Base-by-base conservation (phyloP, 768 basidiomycete species). In the Pisolithus microcarpus region DNA sequence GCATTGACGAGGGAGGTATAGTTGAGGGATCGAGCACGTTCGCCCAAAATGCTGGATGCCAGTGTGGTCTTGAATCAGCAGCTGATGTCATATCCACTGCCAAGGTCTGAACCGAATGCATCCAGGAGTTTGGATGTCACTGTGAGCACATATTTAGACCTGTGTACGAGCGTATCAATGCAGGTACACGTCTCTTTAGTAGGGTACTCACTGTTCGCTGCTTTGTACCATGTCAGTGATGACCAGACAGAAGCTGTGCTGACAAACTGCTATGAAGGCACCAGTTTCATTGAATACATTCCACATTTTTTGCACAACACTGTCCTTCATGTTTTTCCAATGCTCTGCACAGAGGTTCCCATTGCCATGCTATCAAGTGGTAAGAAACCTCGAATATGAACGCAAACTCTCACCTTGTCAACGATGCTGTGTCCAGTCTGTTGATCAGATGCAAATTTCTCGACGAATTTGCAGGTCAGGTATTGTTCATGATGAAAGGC, bases 161-260 rank as follows among this genome's bases (percentile, higher is more conserved):
- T 63, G 9, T 31, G 30, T 31, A 31, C 8, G 30, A 31, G 30
- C 9, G 30, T 31, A 8, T 31, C 1, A 31, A 11, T 31, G 30
- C 10, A 11, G 2, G 30, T 31, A 31, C 1, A 4, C 1, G 21
- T 23, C 21, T 23, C 30, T 31, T 9, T 31, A 3, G 8, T 3
- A 31, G 8, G 4, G 9, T 30, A 43, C 47, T 38, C 15, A 53
- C 52, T 34, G 28, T 13, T 53, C 42, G 9, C 52, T 61, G 36
- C 64, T 65, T 30, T 50, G 52, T 0, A 65, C 51, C 64, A 66
- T 66, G 34, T 66, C 59, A 4, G 51, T 47, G 0, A 53, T 56
- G 0, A 57, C n/a, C 3, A 63, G 55, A 2, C 55, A 49, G 8
- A 64, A 58, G 5, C 62, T 59, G 52, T 66, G 65, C 0, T 53